These are phyloP conservation scores for Penicillium sp. DNA, from an alignment of 2,329 filamentous ascomycete species.

Conservation along the genomic window DNA sequence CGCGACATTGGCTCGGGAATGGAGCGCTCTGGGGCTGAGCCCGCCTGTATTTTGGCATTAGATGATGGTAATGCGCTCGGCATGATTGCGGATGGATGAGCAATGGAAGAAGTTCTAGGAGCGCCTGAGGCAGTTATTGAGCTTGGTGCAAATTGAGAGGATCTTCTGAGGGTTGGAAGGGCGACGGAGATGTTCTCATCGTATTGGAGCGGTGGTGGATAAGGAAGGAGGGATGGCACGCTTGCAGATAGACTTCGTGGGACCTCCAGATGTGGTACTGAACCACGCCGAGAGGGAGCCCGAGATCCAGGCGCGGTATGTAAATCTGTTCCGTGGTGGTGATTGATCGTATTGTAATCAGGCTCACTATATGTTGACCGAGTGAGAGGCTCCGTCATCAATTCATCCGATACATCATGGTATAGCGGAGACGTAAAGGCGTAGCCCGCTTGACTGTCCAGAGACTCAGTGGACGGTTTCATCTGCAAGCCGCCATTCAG, in stretches of 20 bases:
- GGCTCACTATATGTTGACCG: constrained; percentile 35
- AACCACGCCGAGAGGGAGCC: constrained; percentile 23
- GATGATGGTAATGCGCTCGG: constrained; percentile 29
- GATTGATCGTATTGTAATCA: constrained; percentile 22
- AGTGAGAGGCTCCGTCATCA: constrained; percentile 24
- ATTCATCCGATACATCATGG: constrained; percentile 23
- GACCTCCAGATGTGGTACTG: constrained; percentile 15
- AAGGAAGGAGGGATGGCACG: constrained; percentile 25
- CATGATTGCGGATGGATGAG: constrained; percentile 37
- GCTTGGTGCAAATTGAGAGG: constrained; percentile 9
- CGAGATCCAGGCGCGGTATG: constrained; percentile 26
- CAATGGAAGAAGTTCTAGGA: constrained; percentile 9
- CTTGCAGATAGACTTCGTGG: constrained; percentile 27
- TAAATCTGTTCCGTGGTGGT: constrained; percentile 18
- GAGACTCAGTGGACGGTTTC: constrained; percentile 33
- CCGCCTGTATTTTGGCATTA: constrained; percentile 14
- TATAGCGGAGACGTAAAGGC: constrained; percentile 30
- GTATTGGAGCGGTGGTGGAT: constrained; percentile 28
- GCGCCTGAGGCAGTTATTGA: constrained; percentile 10
- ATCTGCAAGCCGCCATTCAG: constrained; percentile 18
- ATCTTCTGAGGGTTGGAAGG: constrained; percentile 20
- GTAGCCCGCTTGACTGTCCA: constrained; percentile 25
- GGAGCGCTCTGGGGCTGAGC: constrained; percentile 30
- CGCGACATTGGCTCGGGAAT: constrained; percentile 34
- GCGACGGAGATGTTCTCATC: constrained; percentile 36